Evolutionary conservation across 2,329 filamentous ascomycete genomes (phyloP), one percentile per base, ranked within the genome.

Genomic region (Nemania abortiva): DNA sequence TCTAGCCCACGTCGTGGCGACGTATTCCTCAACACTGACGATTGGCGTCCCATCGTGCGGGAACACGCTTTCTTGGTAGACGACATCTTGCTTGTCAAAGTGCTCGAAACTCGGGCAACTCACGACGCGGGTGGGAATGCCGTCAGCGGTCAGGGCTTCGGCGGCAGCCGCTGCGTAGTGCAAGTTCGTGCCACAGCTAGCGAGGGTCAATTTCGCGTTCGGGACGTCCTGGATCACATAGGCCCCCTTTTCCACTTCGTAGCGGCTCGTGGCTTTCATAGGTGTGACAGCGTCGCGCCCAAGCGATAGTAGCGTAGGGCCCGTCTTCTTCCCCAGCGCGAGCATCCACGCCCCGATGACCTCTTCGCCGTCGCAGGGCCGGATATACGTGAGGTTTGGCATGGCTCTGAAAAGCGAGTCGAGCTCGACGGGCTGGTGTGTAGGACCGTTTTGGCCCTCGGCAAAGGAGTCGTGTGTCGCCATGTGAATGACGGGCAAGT

Each of bases 401-500:
- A 90, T 90, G 27, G 88, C 85, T 4, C 89, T 85, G 75, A 88
- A 90, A 2, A 90, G 79, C 0, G 84, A 77, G 10, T 85, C 84
- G 0, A 90, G 80, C 42, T 84, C 88, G 34, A 90, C 85, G 2
- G 88, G 88, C 75, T 90, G 88, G 71, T 90, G 88, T 0, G 88
- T 90, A 0, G 88, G 88, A 0, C 88, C 88, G 70, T 90, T 85
- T 70, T 90, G 85, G 1, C 89, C 88, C 45, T 83, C 86, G 22
- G 85, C 88, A 54, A 90, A 87, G 7, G 82, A 85, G 78, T 90
- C 88, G 77, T 90, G 88, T 0, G 88, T 90, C 1, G 88, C 89
- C 37, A 86, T 81, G 74, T 90, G 88, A 60, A 90, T 89, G 31
- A 82, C 80, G 61, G 87, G 85, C 1, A 90, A 82, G 27, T 82